These are phyloP conservation scores for Moniliophthora roreri DNA, from an alignment of 1,284 basidiomycete genomes.

Conservation along the genomic window DNA sequence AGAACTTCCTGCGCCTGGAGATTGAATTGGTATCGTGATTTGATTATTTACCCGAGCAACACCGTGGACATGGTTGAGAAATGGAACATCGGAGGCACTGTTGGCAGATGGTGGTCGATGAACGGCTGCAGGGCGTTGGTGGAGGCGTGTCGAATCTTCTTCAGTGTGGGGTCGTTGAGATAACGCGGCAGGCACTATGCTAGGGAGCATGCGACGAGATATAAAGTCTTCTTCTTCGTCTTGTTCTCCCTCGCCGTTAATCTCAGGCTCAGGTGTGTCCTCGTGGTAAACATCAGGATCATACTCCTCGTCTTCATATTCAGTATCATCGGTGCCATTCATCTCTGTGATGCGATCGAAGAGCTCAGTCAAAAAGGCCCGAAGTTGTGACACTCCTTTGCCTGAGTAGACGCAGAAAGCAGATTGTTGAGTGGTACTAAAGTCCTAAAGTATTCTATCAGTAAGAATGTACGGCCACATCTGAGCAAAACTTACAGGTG, in stretches of 20 bases:
- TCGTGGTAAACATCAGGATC: constrained; percentile 51
- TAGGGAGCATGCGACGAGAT: constrained; percentile 21
- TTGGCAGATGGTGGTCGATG: background rate
- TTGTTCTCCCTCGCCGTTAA: constrained; percentile 41
- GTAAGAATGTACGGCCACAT: constrained; percentile 5
- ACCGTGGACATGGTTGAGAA: background rate
- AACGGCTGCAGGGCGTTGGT: constrained; percentile 27
- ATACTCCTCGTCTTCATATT: constrained; percentile 69
- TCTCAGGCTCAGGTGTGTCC: constrained; percentile 44
- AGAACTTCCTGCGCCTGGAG: constrained; percentile 27
- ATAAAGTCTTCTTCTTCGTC: constrained; percentile 37
- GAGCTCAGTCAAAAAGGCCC: constrained; percentile 73
- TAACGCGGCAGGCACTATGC: constrained; percentile 6
- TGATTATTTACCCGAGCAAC: constrained; percentile 28
- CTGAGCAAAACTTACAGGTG: constrained; percentile 60
- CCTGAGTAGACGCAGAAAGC: constrained; percentile 98
- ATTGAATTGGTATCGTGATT: constrained; percentile 19
- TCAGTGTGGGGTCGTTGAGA: too few species aligned
- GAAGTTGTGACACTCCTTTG: constrained; percentile 83
- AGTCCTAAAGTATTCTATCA: constrained; percentile 61
- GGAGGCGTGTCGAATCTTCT: constrained; percentile 13
- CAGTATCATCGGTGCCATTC: constrained; percentile 70
- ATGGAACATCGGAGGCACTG: background rate
- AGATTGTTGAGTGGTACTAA: constrained; percentile 88
- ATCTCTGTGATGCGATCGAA: constrained; percentile 73